Evolutionary conservation across 2,329 filamentous ascomycete species (phyloP).

Genomic region (Boeremia lycopersici): DNA sequence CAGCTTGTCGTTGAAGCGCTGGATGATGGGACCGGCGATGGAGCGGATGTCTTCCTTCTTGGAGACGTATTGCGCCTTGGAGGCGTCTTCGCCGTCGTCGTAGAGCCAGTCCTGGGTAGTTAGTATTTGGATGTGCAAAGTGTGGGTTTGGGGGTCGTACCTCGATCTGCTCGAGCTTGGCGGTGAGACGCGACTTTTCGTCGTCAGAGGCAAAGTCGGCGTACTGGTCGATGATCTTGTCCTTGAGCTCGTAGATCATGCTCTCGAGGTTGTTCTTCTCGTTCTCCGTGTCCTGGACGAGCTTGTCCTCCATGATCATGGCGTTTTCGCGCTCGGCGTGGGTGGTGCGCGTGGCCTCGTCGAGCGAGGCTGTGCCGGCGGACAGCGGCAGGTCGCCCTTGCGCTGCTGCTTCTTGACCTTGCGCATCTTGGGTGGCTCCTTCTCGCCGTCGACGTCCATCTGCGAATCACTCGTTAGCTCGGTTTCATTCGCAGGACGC

Average conservation of each 20-base stretch:
- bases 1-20: conserved; percentile 94
- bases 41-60: conserved; percentile 96
- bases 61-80: conserved; percentile 89
- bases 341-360: conserved; percentile 68
- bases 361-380: conserved; percentile 80
- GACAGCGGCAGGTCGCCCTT: conserved; percentile 94
- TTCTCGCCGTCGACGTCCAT: conserved; percentile 50
- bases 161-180: conserved; percentile 83
- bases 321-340: conserved; percentile 79
- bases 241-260: conserved; percentile 94
- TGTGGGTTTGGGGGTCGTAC: conserved; percentile 60
- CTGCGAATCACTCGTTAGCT: conserved; percentile 42
- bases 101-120: conserved; percentile 88
- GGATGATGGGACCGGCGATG: conserved; percentile 86
- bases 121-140: too few relatives aligned
- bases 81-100: conserved; percentile 92
- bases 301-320: conserved; percentile 98
- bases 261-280: conserved; percentile 99
- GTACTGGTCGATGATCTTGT: conserved; percentile 93
- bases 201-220: conserved; percentile 87
- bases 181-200: conserved; percentile 85
- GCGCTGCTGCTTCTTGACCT: conserved; percentile 99
- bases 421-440: conserved; percentile 77
- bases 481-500: conserved; percentile 30
- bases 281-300: conserved; percentile 96